Conservation (phyloP, 805 yeast species). For the Candida tammaniensis region DNA sequence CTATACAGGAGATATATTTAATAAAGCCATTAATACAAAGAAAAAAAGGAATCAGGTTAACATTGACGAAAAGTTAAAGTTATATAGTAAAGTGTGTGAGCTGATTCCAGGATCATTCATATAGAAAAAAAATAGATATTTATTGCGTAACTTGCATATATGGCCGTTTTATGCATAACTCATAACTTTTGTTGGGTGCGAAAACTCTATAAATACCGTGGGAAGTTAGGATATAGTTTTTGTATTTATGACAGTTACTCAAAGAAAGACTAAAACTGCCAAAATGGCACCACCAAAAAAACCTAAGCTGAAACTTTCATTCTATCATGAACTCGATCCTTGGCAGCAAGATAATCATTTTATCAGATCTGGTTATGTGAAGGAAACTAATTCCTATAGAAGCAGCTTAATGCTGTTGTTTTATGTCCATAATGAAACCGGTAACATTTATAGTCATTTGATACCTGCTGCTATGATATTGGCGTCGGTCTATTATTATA, state of each 20-base stretch:
- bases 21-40: constrained; percentile 28
- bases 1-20: constrained; percentile 39
- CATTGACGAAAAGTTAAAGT: constrained; percentile 34
- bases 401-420: constrained; percentile 48
- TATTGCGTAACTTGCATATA: neutral
- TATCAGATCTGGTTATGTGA: constrained; percentile 63
- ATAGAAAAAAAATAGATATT: constrained; percentile 9
- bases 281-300: too few species aligned
- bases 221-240: too few species aligned
- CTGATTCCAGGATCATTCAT: constrained; percentile 59
- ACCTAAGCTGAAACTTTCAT: constrained; percentile 13
- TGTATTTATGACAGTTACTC: too few species aligned
- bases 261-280: too few species aligned
- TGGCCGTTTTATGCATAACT: too few species aligned
- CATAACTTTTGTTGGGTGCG: constrained; percentile 3
- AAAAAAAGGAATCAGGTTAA: constrained; percentile 10
- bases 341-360: constrained; percentile 78
- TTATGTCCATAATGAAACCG: constrained; percentile 67
- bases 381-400: constrained; percentile 47
- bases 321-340: constrained; percentile 57
- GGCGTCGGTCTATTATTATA: constrained; percentile 20
- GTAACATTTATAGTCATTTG: constrained; percentile 68
- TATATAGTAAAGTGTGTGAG: constrained; percentile 53
- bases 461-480: constrained; percentile 43
- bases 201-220: neutral